A percentile compares a stretch with the other conserved stretches of the same genome.
phyloP scores from a whole-genome alignment of 2,329 filamentous ascomycete species.

The Fusarium equiseti region DNA sequence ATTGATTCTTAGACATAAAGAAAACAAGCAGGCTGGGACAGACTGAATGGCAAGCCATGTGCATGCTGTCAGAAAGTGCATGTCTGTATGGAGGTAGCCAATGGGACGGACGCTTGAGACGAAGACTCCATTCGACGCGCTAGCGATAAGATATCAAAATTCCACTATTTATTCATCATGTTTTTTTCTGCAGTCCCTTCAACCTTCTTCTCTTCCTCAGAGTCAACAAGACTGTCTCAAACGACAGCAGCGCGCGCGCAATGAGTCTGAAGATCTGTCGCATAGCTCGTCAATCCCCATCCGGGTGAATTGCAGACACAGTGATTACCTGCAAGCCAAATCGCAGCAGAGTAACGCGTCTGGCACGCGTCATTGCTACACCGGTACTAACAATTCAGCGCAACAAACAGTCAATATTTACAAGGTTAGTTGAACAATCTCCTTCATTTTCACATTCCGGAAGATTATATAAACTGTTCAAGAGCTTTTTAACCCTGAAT shows the following conservation, averaged over 20 bases:
- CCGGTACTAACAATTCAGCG: background rate
- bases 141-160: background rate
- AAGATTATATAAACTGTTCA: slow-evolving; percentile 69
- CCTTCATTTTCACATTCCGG: slow-evolving; percentile 36
- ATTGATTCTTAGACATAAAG: too few relatives aligned
- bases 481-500: slow-evolving; percentile 78
- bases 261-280: background rate
- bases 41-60: too few relatives aligned
- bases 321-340: background rate
- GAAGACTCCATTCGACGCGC: background rate
- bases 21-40: too few relatives aligned
- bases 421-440: slow-evolving; percentile 59
- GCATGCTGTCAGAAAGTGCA: too few relatives aligned
- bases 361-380: background rate
- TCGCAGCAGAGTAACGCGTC: background rate
- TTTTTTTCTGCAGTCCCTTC: background rate
- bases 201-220: background rate
- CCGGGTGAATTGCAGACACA: background rate
- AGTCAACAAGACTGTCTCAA: background rate
- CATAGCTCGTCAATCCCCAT: background rate
- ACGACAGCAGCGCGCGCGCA: background rate
- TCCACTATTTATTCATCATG: background rate
- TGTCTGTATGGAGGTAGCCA: background rate
- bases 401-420: slow-evolving; percentile 5
- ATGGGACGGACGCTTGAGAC: fast-evolving